Conservation (phyloP, 345 rosid genomes). For the Excoecaria agallocha region DNA sequence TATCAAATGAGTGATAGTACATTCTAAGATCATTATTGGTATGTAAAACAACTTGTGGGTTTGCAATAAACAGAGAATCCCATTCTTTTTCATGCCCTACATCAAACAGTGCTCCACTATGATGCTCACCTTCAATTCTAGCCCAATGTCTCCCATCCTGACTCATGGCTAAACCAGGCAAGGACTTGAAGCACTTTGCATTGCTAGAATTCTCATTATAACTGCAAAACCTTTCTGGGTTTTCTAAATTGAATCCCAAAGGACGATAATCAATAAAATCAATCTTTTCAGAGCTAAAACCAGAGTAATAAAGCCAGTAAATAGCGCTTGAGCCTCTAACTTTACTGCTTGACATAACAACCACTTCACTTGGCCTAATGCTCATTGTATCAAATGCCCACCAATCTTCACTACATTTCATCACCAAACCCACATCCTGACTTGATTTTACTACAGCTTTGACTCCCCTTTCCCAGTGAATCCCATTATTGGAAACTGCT, state of each 20-base stretch:
- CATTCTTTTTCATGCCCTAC: conserved; percentile 70
- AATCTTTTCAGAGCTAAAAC: conserved; percentile 47
- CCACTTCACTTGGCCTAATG: conserved; percentile 66
- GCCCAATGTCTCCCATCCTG: conserved; percentile 93
- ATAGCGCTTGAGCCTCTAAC: conserved; percentile 59
- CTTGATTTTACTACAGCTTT: conserved; percentile 42
- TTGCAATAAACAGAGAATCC: conserved; percentile 72
- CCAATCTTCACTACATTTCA: conserved; percentile 64
- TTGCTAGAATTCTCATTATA: conserved; percentile 20
- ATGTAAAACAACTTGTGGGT: conserved; percentile 70
- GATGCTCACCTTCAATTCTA: conserved; percentile 86
- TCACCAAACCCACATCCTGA: conserved; percentile 66
- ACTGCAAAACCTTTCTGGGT: conserved; percentile 49
- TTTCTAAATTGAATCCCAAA: conserved; percentile 25
- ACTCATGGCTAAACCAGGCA: conserved; percentile 76
- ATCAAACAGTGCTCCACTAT: conserved; percentile 75
- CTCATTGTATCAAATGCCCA: conserved; percentile 78
- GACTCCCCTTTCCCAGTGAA: conserved; percentile 71
- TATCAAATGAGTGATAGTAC: conserved; percentile 84
- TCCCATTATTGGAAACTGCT: conserved; percentile 73
- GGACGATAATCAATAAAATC: conserved; percentile 23
- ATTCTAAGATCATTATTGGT: conserved; percentile 63
- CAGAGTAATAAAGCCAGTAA: conserved; percentile 83
- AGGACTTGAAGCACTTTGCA: conserved; percentile 39
- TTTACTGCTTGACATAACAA: conserved; percentile 69